phyloP scores from a whole-genome alignment of 352 stramenopile genomes.

The Phytophthora kernoviae region DNA sequence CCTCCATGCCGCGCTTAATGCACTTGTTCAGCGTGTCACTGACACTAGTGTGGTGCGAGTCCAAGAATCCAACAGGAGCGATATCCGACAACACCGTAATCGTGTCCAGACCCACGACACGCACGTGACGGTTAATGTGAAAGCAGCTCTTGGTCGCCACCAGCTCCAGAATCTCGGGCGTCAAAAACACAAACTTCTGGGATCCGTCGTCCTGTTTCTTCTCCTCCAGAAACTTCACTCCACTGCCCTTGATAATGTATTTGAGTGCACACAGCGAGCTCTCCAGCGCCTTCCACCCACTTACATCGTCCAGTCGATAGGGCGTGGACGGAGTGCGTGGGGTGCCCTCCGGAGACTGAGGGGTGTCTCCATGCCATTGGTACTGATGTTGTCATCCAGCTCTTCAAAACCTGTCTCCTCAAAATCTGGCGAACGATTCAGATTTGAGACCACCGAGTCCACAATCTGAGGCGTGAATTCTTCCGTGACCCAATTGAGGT shows the following conservation, averaged over 20 bases:
- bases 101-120: constrained; percentile 86
- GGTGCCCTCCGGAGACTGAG: constrained; percentile 60
- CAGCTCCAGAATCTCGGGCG: constrained; percentile 62
- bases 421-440: constrained; percentile 80
- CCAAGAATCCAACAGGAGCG: constrained; percentile 52
- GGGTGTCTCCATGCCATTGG: constrained; percentile 78
- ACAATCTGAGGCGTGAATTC: constrained; percentile 77
- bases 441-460: constrained; percentile 75
- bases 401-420: constrained; percentile 80
- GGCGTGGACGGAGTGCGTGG: constrained; percentile 76
- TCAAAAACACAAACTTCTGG: constrained; percentile 62
- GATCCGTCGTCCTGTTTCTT: constrained; percentile 9
- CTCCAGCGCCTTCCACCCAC: constrained; percentile 96
- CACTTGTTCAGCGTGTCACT: constrained; percentile 64
- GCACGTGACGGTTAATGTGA: constrained; percentile 96
- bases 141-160: constrained; percentile 82
- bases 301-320: constrained; percentile 94
- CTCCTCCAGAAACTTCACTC: constrained; percentile 64
- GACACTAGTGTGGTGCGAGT: constrained; percentile 39
- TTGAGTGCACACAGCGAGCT: constrained; percentile 91
- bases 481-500: constrained; percentile 58
- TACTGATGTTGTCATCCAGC: constrained; percentile 81
- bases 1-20: constrained; percentile 85
- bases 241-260: constrained; percentile 82
- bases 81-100: constrained; percentile 71